phyloP scores from a whole-genome alignment of 257 asterid species.

The Rubia yunnanensis region DNA sequence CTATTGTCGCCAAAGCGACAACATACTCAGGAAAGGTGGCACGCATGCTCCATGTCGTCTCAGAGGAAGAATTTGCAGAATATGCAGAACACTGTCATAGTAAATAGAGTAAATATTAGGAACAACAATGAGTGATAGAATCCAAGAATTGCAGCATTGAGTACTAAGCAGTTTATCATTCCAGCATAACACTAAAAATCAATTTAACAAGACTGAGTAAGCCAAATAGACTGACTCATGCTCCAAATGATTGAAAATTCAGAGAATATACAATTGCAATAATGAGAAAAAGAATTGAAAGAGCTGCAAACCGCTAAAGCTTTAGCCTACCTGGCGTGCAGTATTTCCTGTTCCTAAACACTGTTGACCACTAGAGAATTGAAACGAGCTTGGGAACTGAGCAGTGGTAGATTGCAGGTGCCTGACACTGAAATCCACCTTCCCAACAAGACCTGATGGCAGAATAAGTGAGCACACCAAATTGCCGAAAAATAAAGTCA shows the following conservation, averaged over 20 bases:
- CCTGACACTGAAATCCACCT: conserved; percentile 93
- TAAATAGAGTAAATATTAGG: conserved; percentile 9
- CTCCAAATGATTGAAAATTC: too few species aligned
- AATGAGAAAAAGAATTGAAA: background rate
- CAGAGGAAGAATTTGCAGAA: conserved; percentile 70
- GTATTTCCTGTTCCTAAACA: conserved; percentile 55
- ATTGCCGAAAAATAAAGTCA: background rate
- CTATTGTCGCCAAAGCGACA: conserved; percentile 92
- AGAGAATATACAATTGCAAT: too few species aligned
- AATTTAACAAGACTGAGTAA: background rate
- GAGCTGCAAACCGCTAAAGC: background rate
- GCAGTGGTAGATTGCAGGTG: conserved; percentile 74
- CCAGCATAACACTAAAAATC: background rate
- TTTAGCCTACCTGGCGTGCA: conserved; percentile 49
- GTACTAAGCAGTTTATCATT: background rate
- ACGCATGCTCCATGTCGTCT: conserved; percentile 91
- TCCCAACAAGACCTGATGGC: conserved; percentile 69
- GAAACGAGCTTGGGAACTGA: conserved; percentile 59
- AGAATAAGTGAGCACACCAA: conserved; percentile 5
- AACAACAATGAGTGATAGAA: background rate
- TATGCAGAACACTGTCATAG: conserved; percentile 70
- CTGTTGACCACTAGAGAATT: conserved; percentile 45
- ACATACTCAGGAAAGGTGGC: conserved; percentile 96
- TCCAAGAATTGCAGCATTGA: background rate
- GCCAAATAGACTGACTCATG: too few species aligned